Evolutionary conservation across 805 yeast genomes (phyloP).

Genomic region (Saccharomycopsis sp.): DNA sequence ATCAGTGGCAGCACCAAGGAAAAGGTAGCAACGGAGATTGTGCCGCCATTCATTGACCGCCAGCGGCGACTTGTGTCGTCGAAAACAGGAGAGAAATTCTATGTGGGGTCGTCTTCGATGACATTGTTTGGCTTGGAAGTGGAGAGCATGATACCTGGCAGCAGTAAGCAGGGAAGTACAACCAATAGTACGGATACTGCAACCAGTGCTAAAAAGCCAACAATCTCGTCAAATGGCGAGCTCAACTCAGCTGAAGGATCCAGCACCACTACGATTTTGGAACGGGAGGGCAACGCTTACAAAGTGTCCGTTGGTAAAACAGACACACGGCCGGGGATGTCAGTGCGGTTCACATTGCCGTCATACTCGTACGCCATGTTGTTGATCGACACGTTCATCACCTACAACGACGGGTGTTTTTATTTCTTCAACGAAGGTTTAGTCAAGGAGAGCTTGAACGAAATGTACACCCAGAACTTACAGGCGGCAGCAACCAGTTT

Average conservation of each 20-base stretch:
- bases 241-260: slow-evolving; percentile 29
- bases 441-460: slow-evolving; percentile 55
- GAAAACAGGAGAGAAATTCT: slow-evolving; percentile 64
- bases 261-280: slow-evolving; percentile 42
- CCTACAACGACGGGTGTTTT: slow-evolving; percentile 77
- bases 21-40: slow-evolving; percentile 34
- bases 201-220: background rate
- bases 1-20: background rate
- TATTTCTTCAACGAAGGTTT: slow-evolving; percentile 78
- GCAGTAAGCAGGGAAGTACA: background rate
- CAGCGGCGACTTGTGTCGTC: slow-evolving; percentile 66
- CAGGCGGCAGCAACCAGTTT: slow-evolving; percentile 20
- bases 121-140: slow-evolving; percentile 72
- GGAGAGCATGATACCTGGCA: slow-evolving; percentile 47
- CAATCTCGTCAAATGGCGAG: too few species aligned
- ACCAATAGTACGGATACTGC: slow-evolving; percentile 5
- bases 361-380: slow-evolving; percentile 69
- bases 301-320: slow-evolving; percentile 60
- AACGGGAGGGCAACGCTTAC: slow-evolving; percentile 71
- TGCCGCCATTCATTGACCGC: slow-evolving; percentile 62
- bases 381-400: slow-evolving; percentile 65
- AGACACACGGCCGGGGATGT: slow-evolving; percentile 56
- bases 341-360: slow-evolving; percentile 66
- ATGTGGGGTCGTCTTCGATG: slow-evolving; percentile 79
- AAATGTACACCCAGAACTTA: slow-evolving; percentile 37